Base-by-base conservation (phyloP, 1,284 basidiomycete genomes). In the Hymenochaete sp. region DNA sequence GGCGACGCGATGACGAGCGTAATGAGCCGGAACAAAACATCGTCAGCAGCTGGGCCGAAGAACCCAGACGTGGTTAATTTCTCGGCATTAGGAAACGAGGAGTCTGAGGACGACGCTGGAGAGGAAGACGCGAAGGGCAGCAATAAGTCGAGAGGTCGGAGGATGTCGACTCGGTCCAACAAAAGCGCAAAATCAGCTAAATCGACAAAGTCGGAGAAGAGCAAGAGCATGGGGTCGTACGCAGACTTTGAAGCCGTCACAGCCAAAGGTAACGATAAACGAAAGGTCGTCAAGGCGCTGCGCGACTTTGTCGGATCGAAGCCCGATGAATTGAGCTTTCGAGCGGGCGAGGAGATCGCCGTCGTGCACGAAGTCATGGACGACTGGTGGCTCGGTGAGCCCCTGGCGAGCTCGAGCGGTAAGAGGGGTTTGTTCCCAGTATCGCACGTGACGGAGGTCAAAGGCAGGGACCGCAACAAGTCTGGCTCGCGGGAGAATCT, bases 341-440 rank as follows among this genome's bases (percentile, higher is more conserved):
- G 65, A 46, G 65, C 69, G 5, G 89, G 87, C 0, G 80, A 83
- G 39, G 75, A 86, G 52, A 82, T 93, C 47, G 60, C 71, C 14
- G 79, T 91, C 14, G 57, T 85, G 19, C 77, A 77, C 29, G 84
- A 90, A 59, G 82, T 89, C 0, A 66, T 86, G 27, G 82, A 84
- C 47, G 86, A 78, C 45, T 93, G 89, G 89, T 89, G 83, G 79
- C 75, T 89, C 65, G 88, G 88, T 10, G 78, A 86, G 59, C 58
- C 79, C 22, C n/a, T n/a, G n/a, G n/a, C n/a, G n/a, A n/a, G n/a
- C n/a, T 35, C 14, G 8, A 64, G 67, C 41, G 84, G 83, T 11
- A 68, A 68, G 53, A 77, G 71, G 35, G 88, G 88, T 6, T 57
- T 91, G 32, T 91, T 92, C 70, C 89, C 89, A 0, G 71, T 73